These are phyloP conservation scores for Talaromyces sp. DNA, from an alignment of 2,329 filamentous ascomycete species.

Conservation along the genomic window DNA sequence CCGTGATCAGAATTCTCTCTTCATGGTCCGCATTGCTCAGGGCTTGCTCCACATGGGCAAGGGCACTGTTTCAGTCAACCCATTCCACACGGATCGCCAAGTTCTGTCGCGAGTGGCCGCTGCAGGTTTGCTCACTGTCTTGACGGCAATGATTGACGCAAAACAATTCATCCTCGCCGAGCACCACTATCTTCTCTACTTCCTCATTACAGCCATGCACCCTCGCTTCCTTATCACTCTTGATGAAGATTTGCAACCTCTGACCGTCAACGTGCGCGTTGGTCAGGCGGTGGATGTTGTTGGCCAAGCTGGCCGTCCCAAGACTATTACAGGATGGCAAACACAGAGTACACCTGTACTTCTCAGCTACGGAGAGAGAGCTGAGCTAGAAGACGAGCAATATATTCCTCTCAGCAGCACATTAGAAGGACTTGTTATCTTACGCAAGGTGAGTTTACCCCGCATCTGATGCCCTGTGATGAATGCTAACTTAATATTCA, in stretches of 20 bases:
- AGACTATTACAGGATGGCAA: conserved; percentile 99
- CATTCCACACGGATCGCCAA: conserved; percentile 98
- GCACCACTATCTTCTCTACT: conserved; percentile 92
- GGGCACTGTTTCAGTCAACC: conserved; percentile 89
- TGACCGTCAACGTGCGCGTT: conserved; percentile 93
- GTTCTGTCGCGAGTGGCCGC: conserved; percentile 88
- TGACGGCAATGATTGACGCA: conserved; percentile 90
- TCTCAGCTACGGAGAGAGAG: conserved; percentile 87
- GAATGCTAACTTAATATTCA: conserved; percentile 19
- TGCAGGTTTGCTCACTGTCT: conserved; percentile 80
- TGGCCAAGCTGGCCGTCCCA: conserved; percentile 90
- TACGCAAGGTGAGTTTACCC: conserved; percentile 72
- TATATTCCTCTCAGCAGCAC: conserved; percentile 89
- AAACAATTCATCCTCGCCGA: conserved; percentile 73
- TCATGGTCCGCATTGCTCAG: conserved; percentile 98
- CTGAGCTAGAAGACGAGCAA: conserved; percentile 95
- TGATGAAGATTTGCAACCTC: conserved; percentile 86
- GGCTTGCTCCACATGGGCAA: conserved; percentile 99
- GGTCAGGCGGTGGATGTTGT: conserved; percentile 98
- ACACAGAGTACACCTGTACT: conserved; percentile 98
- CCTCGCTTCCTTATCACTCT: conserved; percentile 94
- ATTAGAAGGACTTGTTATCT: conserved; percentile 88
- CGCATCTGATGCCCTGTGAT: neutral
- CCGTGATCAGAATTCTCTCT: conserved; percentile 88
- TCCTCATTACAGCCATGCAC: conserved; percentile 92